These are phyloP conservation scores for Mycena capillaripes DNA, from an alignment of 768 basidiomycete genomes.

Conservation along the genomic window DNA sequence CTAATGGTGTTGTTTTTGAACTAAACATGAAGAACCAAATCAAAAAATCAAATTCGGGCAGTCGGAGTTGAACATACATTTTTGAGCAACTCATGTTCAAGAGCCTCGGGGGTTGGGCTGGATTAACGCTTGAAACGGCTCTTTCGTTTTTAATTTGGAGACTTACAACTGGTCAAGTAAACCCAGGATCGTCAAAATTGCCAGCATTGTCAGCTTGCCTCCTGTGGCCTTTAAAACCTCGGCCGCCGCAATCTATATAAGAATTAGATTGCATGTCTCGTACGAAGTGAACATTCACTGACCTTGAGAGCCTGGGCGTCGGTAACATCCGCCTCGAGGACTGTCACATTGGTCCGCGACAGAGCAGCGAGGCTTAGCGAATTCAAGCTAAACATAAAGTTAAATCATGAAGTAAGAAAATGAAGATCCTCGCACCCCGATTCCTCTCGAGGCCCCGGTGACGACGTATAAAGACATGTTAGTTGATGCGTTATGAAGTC, in stretches of 20 bases:
- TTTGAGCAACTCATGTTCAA: slow-evolving; percentile 9
- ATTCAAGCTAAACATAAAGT: too few relatives aligned
- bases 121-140: neutral
- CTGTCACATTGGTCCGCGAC: neutral
- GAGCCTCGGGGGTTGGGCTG: neutral
- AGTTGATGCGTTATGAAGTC: too few relatives aligned
- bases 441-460: too few relatives aligned
- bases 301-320: slow-evolving; percentile 9
- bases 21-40: neutral
- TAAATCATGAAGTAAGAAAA: too few relatives aligned
- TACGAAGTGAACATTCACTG: neutral
- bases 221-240: neutral
- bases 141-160: neutral
- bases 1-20: slow-evolving; percentile 9
- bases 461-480: too few relatives aligned
- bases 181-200: neutral
- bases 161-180: neutral
- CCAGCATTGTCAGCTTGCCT: slow-evolving; percentile 17
- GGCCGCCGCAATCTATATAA: neutral
- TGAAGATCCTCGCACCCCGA: neutral
- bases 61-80: neutral
- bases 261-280: neutral
- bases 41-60: neutral
- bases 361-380: neutral
- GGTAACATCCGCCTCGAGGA: slow-evolving; percentile 15